Percentiles rank a stretch among this genome's conserved stretches.
Evolutionary conservation across 1,284 basidiomycete genomes (phyloP).

Genomic region (Ustilago bromivora): DNA sequence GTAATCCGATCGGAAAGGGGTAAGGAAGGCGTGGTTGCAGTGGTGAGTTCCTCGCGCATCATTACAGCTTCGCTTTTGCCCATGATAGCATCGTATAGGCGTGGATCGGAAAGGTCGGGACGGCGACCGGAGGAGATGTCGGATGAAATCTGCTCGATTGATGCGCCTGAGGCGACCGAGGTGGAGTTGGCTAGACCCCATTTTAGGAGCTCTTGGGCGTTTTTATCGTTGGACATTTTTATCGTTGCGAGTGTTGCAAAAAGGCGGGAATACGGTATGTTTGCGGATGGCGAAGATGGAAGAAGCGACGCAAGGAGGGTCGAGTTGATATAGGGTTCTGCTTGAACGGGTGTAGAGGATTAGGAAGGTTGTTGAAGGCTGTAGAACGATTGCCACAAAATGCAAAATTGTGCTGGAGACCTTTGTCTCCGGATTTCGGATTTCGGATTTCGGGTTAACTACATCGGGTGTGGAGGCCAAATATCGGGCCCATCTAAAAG

Average conservation of each 20-base stretch:
- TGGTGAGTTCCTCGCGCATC: constrained; percentile 67
- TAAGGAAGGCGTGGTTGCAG: constrained; percentile 54
- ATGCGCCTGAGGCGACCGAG: constrained; percentile 21
- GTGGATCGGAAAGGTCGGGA: constrained; percentile 63
- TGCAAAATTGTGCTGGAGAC: not conserved
- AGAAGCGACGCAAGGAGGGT: not conserved
- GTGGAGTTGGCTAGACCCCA: constrained; percentile 57
- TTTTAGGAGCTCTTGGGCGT: constrained; percentile 64
- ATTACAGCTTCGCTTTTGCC: constrained; percentile 68
- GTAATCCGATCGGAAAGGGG: constrained; percentile 72
- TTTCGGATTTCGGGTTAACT: constrained; percentile 10
- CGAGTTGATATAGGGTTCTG: not conserved
- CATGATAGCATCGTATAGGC: constrained; percentile 66
- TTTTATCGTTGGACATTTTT: constrained; percentile 56
- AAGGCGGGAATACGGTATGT: not conserved
- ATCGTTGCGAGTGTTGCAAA: not conserved
- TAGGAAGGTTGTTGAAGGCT: constrained; percentile 28
- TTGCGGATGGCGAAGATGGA: not conserved
- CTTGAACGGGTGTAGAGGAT: not conserved
- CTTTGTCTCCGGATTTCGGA: not conserved
- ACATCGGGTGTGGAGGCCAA: constrained; percentile 40
- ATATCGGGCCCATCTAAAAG: constrained; percentile 8
- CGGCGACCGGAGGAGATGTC: constrained; percentile 61
- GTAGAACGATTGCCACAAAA: constrained; percentile 26
- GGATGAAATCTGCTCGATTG: constrained; percentile 54